Evolutionary conservation across 2,329 filamentous ascomycete genomes (phyloP).

Genomic region (Tothia fuscella): DNA sequence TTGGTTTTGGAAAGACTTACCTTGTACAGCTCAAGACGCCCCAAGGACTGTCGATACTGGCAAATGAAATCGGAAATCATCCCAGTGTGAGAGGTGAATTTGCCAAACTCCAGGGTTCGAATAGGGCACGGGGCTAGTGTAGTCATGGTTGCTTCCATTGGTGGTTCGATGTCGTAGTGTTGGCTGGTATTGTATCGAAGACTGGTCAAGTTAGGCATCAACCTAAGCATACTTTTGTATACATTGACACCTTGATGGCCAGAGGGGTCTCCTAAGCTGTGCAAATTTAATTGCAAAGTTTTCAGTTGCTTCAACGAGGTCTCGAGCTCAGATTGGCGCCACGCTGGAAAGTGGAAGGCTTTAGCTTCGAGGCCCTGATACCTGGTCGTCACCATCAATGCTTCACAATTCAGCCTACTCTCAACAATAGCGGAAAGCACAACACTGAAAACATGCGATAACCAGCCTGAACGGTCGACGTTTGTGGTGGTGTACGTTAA

Average conservation of each 20-base stretch:
- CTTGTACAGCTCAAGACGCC: neutral
- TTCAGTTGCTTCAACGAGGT: neutral
- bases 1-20: neutral
- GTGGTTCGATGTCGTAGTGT: neutral
- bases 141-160: neutral
- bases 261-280: neutral
- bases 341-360: neutral
- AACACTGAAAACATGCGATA: neutral
- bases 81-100: neutral
- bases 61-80: neutral
- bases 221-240: neutral
- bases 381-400: neutral
- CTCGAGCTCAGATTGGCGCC: neutral
- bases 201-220: neutral
- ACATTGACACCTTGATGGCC: neutral
- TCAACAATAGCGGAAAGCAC: neutral
- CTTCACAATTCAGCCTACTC: neutral
- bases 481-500: too few relatives aligned
- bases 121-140: neutral
- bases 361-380: neutral
- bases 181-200: neutral
- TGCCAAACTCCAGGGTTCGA: neutral
- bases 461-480: too few relatives aligned
- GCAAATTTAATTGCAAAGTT: neutral
- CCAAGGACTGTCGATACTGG: neutral